Base-by-base conservation (phyloP, 1,284 basidiomycete genomes). In the Boletus coffeatus region DNA sequence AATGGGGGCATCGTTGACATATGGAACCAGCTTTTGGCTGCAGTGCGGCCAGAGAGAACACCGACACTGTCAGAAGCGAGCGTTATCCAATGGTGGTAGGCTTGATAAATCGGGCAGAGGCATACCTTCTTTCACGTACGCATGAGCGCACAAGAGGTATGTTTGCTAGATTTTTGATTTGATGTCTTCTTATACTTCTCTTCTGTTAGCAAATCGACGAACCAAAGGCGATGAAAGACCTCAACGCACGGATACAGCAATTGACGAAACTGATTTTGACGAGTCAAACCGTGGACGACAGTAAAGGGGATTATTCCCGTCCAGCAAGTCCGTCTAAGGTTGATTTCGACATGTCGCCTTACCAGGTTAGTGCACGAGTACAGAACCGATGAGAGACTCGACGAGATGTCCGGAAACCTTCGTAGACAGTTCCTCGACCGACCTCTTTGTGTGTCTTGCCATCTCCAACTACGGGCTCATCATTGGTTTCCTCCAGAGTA, bases 111-210 rank as follows among this genome's bases (percentile, higher is more conserved):
- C 14, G 11, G 25, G 41, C 46, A 62, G 46, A 29, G 29, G 29
- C 57, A 70, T 65, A 92, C 94, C 94, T 78, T 98, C 94, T 78
- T 92, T 94, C 66, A 98, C 87, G 72, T 96, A 96, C 39, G 85
- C 84, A 69, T 90, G 60, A 89, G 86, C 58, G 86, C 85, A 16
- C 82, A 84, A 61, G 90, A 91, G 83, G 89, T 89, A 66, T 37
- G 76, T 34, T 7, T 2, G 8, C 29, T 16, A 8, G 46, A 37
- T 8, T 5, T 18, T 43, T 6, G 25, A 14, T 10, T 14, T 13
- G 34, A n/a, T 58, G 60, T 39, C 36, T 59, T 14, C 55, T 56
- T 16, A 43, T 39, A 48, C 56, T 56, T 34, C 18, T 65, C 41
- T 53, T 61, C 57, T 11, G 18, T 56, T 11, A 90, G 87, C 85